Base-by-base conservation (phyloP, 495 filamentous ascomycete genomes). In the Hypoxylon perforatum region DNA sequence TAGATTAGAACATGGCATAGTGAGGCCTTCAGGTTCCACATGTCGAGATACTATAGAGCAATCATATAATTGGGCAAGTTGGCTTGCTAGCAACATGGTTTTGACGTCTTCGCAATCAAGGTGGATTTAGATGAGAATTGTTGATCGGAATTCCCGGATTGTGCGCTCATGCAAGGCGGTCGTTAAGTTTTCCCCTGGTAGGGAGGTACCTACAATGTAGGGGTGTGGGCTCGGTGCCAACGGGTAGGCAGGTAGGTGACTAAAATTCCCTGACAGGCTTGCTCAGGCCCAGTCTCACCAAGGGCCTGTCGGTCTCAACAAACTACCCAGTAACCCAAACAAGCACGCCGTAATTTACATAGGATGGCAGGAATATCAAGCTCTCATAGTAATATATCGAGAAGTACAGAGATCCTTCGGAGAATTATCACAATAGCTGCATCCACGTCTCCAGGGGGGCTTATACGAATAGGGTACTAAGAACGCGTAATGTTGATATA, bases 261-360 rank as follows among this genome's bases (percentile, higher is more conserved):
- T 59, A 71, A 72, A 68, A 67, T 53, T 61, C 58, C 64, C 69
- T 67, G 57, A 56, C 65, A 58, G 64, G 64, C 54, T 60, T 71
- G 65, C 41, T 65, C 54, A 67, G 67, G 57, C 59, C 71, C 68
- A 67, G 68, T 72, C 64, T 69, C 66, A 65, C 66, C 66, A 63
- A 56, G 38, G 55, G 57, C 52, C 61, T 69, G 50, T 46, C 30
- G 53, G 57, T 65, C 68, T 74, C 62, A 67, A 67, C 55, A 64
- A 74, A 65, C 57, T 46, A 45, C 25, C 41, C 57, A 30, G 56
- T 52, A 35, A 57, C 61, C 61, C 59, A 73, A 64, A 70, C 49
- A 61, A 63, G 44, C 38, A 49, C 53, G 28, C 57, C 36, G 44
- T 44, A 51, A 63, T 65, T 48, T 49, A 57, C 48, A 35, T 38